phyloP scores from a whole-genome alignment of 2,329 filamentous ascomycete species.

The Rutstroemia sp. region DNA sequence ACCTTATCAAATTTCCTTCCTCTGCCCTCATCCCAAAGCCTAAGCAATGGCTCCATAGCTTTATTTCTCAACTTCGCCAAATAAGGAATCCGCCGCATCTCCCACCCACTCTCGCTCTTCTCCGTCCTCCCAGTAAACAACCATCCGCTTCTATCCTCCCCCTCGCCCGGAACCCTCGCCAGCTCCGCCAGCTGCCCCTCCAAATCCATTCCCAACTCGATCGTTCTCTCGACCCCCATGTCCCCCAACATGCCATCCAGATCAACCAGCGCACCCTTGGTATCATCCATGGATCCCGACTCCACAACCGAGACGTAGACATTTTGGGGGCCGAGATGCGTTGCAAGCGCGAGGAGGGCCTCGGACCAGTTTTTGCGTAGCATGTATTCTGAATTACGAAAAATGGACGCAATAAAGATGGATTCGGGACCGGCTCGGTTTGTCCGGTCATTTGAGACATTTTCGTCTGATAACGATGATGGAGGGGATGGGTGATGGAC shows the following conservation, averaged over 20 bases:
- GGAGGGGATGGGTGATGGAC: too few relatives aligned
- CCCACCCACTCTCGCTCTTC: neutral
- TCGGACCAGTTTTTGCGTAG: constrained; percentile 56
- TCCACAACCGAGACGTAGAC: constrained; percentile 63
- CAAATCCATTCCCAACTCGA: constrained; percentile 14
- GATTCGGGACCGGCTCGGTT: constrained; percentile 6
- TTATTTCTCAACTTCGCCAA: constrained; percentile 57
- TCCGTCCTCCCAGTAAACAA: constrained; percentile 16
- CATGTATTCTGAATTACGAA: constrained; percentile 58
- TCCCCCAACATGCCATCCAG: constrained; percentile 47
- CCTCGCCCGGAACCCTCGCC: constrained; percentile 12
- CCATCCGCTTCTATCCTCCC: constrained; percentile 44
- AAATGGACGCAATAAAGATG: constrained; percentile 62
- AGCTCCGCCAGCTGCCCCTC: constrained; percentile 14
- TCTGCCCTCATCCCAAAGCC: constrained; percentile 29
- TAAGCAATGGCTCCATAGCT: constrained; percentile 38
- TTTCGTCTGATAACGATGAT: neutral
- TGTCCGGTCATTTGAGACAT: neutral
- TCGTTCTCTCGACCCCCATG: constrained; percentile 37
- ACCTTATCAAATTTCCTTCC: constrained; percentile 41
- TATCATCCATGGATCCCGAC: constrained; percentile 62
- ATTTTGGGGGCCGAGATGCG: constrained; percentile 52
- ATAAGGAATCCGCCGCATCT: constrained; percentile 52
- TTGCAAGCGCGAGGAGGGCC: constrained; percentile 49
- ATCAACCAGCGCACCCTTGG: constrained; percentile 51